Evolutionary conservation across 306 rosid species (phyloP).

Genomic region (Fragaria nilgerrensis): DNA sequence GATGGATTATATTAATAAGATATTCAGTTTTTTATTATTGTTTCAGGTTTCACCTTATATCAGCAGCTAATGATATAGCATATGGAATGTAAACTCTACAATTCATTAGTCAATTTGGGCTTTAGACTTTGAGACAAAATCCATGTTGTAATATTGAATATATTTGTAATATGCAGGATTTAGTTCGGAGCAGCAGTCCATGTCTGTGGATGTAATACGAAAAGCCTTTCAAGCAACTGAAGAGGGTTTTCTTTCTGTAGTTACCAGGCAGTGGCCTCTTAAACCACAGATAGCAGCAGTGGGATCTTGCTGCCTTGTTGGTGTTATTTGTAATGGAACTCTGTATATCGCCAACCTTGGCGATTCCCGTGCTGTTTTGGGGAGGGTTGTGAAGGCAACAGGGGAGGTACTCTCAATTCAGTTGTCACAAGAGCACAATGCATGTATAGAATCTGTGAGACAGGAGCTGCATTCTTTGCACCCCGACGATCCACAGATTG

Average conservation of each 20-base stretch:
- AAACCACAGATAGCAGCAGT: constrained; percentile 90
- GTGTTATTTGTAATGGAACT: constrained; percentile 66
- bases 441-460: constrained; percentile 64
- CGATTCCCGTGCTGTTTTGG: constrained; percentile 93
- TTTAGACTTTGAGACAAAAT: background rate
- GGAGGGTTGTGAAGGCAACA: constrained; percentile 69
- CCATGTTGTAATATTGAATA: constrained; percentile 4
- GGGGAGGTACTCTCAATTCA: constrained; percentile 79
- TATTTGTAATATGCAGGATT: constrained; percentile 54
- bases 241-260: constrained; percentile 75
- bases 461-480: constrained; percentile 84
- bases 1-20: background rate
- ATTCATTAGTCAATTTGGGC: background rate
- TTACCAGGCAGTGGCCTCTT: constrained; percentile 59
- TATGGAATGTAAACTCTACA: background rate
- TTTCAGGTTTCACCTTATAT: constrained; percentile 6
- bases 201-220: constrained; percentile 74
- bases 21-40: background rate
- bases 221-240: constrained; percentile 93
- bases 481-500: constrained; percentile 78
- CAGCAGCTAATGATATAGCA: background rate
- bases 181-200: constrained; percentile 71
- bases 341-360: constrained; percentile 79
- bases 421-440: constrained; percentile 79
- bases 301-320: constrained; percentile 90